Evolutionary conservation across 768 basidiomycete species (phyloP).

Genomic region (Xanthoconium purpureum): DNA sequence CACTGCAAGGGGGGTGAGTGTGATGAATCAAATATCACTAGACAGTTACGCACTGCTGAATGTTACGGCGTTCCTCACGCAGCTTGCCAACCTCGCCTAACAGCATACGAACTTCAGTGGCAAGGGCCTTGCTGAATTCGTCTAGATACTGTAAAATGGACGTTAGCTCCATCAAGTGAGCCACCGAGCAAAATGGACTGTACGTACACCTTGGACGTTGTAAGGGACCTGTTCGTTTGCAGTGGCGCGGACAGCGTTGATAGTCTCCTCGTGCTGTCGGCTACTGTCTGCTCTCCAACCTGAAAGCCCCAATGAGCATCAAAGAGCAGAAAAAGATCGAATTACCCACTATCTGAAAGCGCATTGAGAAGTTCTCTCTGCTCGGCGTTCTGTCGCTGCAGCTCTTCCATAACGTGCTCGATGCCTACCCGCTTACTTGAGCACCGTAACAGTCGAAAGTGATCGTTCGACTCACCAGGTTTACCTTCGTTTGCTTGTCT

Average conservation of each 20-base stretch:
- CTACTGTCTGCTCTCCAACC: slow-evolving; percentile 67
- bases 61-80: slow-evolving; percentile 70
- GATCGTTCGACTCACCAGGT: slow-evolving; percentile 46
- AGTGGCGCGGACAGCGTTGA: slow-evolving; percentile 65
- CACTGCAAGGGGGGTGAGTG: slow-evolving; percentile 40
- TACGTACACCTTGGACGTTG: slow-evolving; percentile 76
- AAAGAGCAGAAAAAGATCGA: neutral
- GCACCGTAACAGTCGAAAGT: neutral
- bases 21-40: neutral
- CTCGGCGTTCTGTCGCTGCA: slow-evolving; percentile 57
- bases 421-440: slow-evolving; percentile 41
- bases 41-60: slow-evolving; percentile 64
- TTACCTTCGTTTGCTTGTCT: slow-evolving; percentile 49
- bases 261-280: slow-evolving; percentile 63
- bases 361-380: slow-evolving; percentile 52
- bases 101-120: slow-evolving; percentile 79
- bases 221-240: slow-evolving; percentile 76
- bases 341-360: slow-evolving; percentile 55
- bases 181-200: neutral
- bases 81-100: slow-evolving; percentile 81
- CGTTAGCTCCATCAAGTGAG: slow-evolving; percentile 5
- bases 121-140: slow-evolving; percentile 82
- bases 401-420: slow-evolving; percentile 57
- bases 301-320: slow-evolving; percentile 29
- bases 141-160: slow-evolving; percentile 62